These are phyloP conservation scores for Fusarium mexicanum DNA, from an alignment of 2,329 filamentous ascomycete species.

Conservation along the genomic window DNA sequence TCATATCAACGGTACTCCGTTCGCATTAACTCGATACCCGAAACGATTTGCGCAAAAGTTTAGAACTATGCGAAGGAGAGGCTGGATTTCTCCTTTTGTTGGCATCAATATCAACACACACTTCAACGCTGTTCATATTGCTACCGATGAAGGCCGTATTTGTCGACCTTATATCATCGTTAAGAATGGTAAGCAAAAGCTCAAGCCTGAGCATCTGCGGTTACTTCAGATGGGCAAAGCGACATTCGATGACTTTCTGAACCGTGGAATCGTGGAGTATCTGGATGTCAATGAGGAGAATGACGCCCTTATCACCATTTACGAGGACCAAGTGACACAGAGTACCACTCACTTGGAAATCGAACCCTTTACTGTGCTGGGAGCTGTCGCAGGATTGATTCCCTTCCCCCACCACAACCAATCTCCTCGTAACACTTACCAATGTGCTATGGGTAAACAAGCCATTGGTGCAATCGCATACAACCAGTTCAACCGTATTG, in stretches of 20 bases:
- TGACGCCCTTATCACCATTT: conserved; percentile 90
- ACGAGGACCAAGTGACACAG: conserved; percentile 83
- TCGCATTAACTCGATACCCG: conserved; percentile 85
- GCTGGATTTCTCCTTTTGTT: conserved; percentile 94
- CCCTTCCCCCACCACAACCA: conserved; percentile 99
- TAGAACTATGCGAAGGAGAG: conserved; percentile 85
- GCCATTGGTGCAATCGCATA: conserved; percentile 98
- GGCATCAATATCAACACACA: conserved; percentile 97
- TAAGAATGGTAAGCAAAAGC: conserved; percentile 83
- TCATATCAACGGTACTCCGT: conserved; percentile 94
- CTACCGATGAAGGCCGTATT: conserved; percentile 95
- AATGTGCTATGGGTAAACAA: conserved; percentile 99
- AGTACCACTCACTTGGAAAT: conserved; percentile 96
- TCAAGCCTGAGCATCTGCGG: conserved; percentile 81
- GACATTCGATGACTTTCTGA: conserved; percentile 94
- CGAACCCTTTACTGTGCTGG: conserved; percentile 95
- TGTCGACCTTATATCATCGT: conserved; percentile 97
- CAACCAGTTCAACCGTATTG: conserved; percentile 97
- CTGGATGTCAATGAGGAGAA: conserved; percentile 99
- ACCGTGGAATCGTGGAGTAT: conserved; percentile 91
- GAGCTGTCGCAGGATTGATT: conserved; percentile 94
- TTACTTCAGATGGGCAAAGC: conserved; percentile 84
- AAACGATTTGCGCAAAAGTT: conserved; percentile 88
- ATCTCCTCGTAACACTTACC: conserved; percentile 97
- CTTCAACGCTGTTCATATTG: conserved; percentile 90